Conservation (phyloP, 1,284 basidiomycete species). For the Apiotrichum veenhuisii region DNA sequence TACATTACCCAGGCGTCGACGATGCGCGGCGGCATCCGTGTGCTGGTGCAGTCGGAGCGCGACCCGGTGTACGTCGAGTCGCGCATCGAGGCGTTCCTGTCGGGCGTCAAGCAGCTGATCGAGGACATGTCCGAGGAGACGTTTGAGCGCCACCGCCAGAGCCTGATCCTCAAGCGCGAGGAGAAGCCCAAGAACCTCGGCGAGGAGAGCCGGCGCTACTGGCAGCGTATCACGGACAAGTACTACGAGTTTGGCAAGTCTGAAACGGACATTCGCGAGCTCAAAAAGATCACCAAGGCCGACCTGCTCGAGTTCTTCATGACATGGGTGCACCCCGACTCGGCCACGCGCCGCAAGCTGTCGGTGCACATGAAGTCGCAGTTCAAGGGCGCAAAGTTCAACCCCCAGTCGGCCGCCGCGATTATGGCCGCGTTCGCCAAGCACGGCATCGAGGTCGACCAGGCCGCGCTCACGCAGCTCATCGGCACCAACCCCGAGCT, state of each 20-base stretch:
- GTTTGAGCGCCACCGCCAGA: constrained; percentile 63
- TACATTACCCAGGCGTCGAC: constrained; percentile 67
- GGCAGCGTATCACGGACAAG: constrained; percentile 67
- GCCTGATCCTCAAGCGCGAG: constrained; percentile 64
- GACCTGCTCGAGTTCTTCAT: constrained; percentile 76
- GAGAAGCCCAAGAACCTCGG: constrained; percentile 69
- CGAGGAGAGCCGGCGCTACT: constrained; percentile 64
- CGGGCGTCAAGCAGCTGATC: constrained; percentile 61
- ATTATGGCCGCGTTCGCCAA: constrained; percentile 60
- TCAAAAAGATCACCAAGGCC: constrained; percentile 65
- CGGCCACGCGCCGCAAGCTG: constrained; percentile 67
- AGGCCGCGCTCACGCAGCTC: constrained; percentile 52
- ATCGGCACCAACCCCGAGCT: constrained; percentile 54
- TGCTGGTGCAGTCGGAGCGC: constrained; percentile 88
- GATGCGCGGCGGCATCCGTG: constrained; percentile 66
- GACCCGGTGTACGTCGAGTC: constrained; percentile 78
- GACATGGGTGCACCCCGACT: constrained; percentile 66
- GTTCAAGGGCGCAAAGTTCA: constrained; percentile 55
- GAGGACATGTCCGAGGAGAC: constrained; percentile 60
- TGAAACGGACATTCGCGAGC: constrained; percentile 62
- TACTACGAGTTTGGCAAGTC: constrained; percentile 71
- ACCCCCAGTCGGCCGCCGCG: constrained; percentile 61
- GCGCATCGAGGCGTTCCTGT: constrained; percentile 82
- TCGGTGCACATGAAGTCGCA: constrained; percentile 75
- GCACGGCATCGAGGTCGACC: constrained; percentile 57